A percentile compares a stretch with the other conserved stretches of the same genome.
phyloP scores from a whole-genome alignment of 73 alveolate genomes.

The Paramecium pentaurelia region DNA sequence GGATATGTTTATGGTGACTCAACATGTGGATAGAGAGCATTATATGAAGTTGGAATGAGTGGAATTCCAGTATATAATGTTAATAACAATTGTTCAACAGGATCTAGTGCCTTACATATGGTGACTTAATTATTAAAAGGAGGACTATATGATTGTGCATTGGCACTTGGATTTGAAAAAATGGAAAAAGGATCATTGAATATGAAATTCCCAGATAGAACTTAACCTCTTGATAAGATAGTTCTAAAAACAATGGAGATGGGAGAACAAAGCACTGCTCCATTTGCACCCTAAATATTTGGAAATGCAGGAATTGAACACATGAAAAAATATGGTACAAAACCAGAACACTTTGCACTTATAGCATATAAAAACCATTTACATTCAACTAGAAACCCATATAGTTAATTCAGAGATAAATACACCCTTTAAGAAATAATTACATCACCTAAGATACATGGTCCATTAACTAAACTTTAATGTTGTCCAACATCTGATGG shows the following conservation, averaged over 20 bases:
- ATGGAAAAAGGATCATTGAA: conserved; percentile 73
- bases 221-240: conserved; percentile 69
- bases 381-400: conserved; percentile 84
- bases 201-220: conserved; percentile 75
- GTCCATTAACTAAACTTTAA: conserved; percentile 76
- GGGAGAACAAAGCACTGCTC: conserved; percentile 71
- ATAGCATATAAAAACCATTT: conserved; percentile 82
- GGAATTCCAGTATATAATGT: conserved; percentile 86
- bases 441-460: conserved; percentile 69
- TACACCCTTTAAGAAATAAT: conserved; percentile 77
- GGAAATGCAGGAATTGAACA: conserved; percentile 91
- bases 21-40: conserved; percentile 83
- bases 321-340: conserved; percentile 82
- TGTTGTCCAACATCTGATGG: conserved; percentile 93
- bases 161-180: conserved; percentile 86
- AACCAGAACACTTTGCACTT: conserved; percentile 80
- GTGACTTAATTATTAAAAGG: conserved; percentile 64
- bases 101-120: conserved; percentile 75
- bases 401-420: conserved; percentile 78
- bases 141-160: conserved; percentile 73
- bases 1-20: conserved; percentile 91
- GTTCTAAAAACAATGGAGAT: conserved; percentile 61
- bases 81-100: conserved; percentile 84
- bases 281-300: conserved; percentile 80
- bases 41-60: conserved; percentile 85